Percentiles rank a stretch among this genome's conserved stretches.
These are phyloP conservation scores for Coprinopsis cinerea DNA, from an alignment of 768 basidiomycete species.

Conservation along the genomic window DNA sequence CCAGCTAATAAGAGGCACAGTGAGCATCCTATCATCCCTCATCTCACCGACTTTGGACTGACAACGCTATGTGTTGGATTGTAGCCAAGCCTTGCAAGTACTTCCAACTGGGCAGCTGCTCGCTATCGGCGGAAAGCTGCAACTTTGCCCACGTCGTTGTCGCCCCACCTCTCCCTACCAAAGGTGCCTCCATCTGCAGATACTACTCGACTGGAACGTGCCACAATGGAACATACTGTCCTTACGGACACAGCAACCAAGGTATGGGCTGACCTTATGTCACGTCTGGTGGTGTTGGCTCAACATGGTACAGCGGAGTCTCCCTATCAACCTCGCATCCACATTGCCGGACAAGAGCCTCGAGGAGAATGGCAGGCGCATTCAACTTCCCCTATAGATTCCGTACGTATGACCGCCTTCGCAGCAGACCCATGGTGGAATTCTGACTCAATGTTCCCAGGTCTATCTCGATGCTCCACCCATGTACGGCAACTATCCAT, in stretches of 20 bases:
- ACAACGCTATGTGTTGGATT: constrained; percentile 8
- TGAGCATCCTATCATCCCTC: constrained; percentile 17
- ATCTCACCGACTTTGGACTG: not conserved
- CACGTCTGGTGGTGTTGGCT: not conserved
- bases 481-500: constrained; percentile 3
- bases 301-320: not conserved
- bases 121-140: constrained; percentile 39
- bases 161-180: constrained; percentile 16
- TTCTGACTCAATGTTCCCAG: not conserved
- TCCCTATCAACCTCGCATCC: constrained; percentile 1
- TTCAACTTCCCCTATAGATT: constrained; percentile 2
- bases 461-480: constrained; percentile 6
- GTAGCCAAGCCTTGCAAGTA: constrained; percentile 47
- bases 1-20: constrained; percentile 37
- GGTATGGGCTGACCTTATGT: constrained; percentile 10
- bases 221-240: constrained; percentile 31
- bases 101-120: constrained; percentile 38
- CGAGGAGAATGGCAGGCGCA: constrained; percentile 4
- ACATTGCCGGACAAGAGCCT: constrained; percentile 6
- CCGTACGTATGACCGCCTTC: not conserved
- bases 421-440: not conserved
- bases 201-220: constrained; percentile 33
- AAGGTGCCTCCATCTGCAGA: constrained; percentile 20
- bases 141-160: constrained; percentile 40
- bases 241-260: constrained; percentile 28